Conservation (phyloP, 495 filamentous ascomycete genomes). For the Glarea lozoyensis region DNA sequence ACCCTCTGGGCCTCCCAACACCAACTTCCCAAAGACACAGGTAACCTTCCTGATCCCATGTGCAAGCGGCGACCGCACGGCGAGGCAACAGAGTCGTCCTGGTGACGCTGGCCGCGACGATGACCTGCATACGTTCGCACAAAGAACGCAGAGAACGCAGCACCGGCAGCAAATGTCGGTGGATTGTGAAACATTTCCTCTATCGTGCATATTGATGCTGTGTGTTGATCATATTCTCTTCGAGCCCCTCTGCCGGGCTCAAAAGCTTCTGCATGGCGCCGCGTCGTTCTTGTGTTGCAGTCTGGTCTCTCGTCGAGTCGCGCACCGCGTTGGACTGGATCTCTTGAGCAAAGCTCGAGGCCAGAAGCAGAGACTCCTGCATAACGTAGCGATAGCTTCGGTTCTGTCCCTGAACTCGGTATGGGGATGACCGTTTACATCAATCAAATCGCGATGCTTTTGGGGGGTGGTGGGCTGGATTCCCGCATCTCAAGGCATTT, state of each 20-base stretch:
- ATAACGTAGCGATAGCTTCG: constrained; percentile 23
- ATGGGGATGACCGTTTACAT: not conserved
- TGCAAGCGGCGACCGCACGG: not conserved
- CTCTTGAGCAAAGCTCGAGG: constrained; percentile 4
- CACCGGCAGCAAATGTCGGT: constrained; percentile 6
- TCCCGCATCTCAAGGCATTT: constrained; percentile 5
- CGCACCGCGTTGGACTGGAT: constrained; percentile 11
- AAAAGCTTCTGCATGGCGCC: constrained; percentile 8
- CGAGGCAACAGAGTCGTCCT: not conserved
- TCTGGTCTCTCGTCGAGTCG: constrained; percentile 1
- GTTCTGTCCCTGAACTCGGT: constrained; percentile 12
- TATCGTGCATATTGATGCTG: constrained; percentile 7
- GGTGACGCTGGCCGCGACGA: constrained; percentile 5
- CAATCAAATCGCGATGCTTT: not conserved
- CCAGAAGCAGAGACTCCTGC: constrained; percentile 21
- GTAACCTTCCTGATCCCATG: too few relatives aligned
- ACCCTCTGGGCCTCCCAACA: too few relatives aligned
- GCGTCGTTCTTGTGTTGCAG: constrained; percentile 10
- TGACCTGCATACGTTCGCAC: constrained; percentile 18
- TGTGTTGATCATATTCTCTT: constrained; percentile 5
- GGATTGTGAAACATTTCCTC: constrained; percentile 15
- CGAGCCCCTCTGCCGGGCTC: not conserved
- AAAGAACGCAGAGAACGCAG: too few relatives aligned
- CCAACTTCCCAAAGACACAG: too few relatives aligned
- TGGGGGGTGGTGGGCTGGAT: constrained; percentile 2